Percentiles rank a stretch among this genome's conserved stretches.
Conservation (phyloP, 2,329 filamentous ascomycete genomes). For the Didymella segeticola region DNA sequence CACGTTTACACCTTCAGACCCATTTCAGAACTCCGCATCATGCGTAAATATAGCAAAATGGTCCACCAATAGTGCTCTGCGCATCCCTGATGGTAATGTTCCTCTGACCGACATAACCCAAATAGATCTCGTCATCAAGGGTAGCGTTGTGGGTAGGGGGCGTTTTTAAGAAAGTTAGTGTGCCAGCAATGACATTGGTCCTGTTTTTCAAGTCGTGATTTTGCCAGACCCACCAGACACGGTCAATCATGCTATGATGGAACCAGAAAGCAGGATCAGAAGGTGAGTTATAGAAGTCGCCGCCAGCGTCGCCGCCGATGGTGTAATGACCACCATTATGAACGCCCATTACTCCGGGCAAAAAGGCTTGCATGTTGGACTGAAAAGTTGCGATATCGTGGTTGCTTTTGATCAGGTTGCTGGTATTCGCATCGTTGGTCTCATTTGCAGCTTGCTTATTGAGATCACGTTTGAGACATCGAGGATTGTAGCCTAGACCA, state of each 20-base stretch:
- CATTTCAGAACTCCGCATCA: neutral
- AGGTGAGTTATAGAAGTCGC: slow-evolving; percentile 53
- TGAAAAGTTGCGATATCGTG: slow-evolving; percentile 1
- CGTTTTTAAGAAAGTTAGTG: slow-evolving; percentile 50
- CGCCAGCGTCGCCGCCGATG: slow-evolving; percentile 51
- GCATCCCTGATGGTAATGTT: slow-evolving; percentile 46
- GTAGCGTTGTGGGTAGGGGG: slow-evolving; percentile 21
- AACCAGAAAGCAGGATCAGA: slow-evolving; percentile 40
- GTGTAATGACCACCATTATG: slow-evolving; percentile 54
- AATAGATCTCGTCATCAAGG: slow-evolving; percentile 8
- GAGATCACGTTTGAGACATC: slow-evolving; percentile 44
- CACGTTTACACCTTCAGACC: neutral
- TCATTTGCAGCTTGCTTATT: slow-evolving; percentile 30
- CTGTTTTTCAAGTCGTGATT: slow-evolving; percentile 48
- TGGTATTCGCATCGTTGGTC: neutral
- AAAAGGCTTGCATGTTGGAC: neutral
- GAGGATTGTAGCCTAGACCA: slow-evolving; percentile 32
- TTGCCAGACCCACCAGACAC: slow-evolving; percentile 58
- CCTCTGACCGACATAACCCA: slow-evolving; percentile 13
- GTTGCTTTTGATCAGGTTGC: neutral
- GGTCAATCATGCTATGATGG: slow-evolving; percentile 56
- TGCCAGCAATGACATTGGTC: slow-evolving; percentile 50
- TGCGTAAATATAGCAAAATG: slow-evolving; percentile 54
- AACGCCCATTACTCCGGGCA: slow-evolving; percentile 40
- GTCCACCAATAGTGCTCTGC: slow-evolving; percentile 52